Conservation (phyloP, 2,329 filamentous ascomycete genomes). For the Myotisia sp. region DNA sequence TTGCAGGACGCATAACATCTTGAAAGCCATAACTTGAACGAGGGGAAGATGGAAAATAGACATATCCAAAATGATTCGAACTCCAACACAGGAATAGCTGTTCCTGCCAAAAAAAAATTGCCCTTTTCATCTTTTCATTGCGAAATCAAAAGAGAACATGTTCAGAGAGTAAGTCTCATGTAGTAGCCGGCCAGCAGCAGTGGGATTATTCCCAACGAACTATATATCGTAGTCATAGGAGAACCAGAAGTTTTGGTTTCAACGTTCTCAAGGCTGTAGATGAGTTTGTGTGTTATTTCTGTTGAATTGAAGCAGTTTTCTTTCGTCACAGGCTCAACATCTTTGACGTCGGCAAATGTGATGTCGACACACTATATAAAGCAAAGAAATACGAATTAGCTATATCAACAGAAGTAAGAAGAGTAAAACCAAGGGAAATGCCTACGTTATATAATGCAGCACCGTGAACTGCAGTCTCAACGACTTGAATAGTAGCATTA, state of each 20-base stretch:
- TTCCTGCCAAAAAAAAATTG: too few relatives aligned
- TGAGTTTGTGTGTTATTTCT: constrained; percentile 40
- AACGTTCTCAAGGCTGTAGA: constrained; percentile 9
- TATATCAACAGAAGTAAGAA: neutral
- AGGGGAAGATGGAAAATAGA: too few relatives aligned
- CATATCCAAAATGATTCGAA: too few relatives aligned
- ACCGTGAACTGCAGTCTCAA: constrained; percentile 71
- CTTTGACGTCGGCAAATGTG: constrained; percentile 61
- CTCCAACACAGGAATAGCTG: too few relatives aligned
- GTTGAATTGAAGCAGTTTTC: constrained; percentile 83
- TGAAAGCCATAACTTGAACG: too few relatives aligned
- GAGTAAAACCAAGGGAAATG: constrained; percentile 10
- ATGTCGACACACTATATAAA: constrained; percentile 72
- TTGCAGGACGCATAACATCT: too few relatives aligned
- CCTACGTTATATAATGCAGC: constrained; percentile 68
- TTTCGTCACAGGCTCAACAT: constrained; percentile 57
- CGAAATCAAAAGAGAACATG: too few relatives aligned
- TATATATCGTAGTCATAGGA: constrained; percentile 5
- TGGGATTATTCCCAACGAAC: constrained; percentile 16
- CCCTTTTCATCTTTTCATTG: too few relatives aligned
- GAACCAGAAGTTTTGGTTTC: constrained; percentile 10
- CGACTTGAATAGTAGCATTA: constrained; percentile 76
- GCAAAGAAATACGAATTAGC: constrained; percentile 54
- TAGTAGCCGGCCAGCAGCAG: constrained; percentile 15
- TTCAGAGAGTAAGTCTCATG: constrained; percentile 1